Conservation (phyloP, 2,329 filamentous ascomycete genomes). For the Claviceps citrina region DNA sequence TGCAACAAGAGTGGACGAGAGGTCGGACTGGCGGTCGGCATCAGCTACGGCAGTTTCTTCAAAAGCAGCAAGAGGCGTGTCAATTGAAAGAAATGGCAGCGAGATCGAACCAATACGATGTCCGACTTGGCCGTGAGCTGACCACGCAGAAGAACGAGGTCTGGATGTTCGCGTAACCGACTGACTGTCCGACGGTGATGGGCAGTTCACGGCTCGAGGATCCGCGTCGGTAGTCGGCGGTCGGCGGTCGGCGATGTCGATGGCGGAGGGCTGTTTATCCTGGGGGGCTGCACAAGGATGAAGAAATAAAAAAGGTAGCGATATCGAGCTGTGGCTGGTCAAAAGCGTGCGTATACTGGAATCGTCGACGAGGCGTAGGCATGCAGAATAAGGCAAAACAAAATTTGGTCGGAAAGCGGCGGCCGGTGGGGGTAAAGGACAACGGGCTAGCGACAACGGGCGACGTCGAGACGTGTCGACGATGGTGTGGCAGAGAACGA, state of each 20-base stretch:
- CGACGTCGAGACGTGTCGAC: background rate
- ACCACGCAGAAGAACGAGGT: slow-evolving; percentile 9
- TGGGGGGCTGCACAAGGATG: background rate
- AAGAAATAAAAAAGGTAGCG: background rate
- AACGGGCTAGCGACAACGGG: background rate
- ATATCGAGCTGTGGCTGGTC: background rate
- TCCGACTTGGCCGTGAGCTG: slow-evolving; percentile 6
- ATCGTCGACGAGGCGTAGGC: background rate
- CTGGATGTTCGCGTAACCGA: slow-evolving; percentile 13
- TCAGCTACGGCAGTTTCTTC: slow-evolving; percentile 15
- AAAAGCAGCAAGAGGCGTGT: slow-evolving; percentile 8
- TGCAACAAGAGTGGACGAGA: slow-evolving; percentile 18
- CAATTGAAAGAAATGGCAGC: slow-evolving; percentile 16
- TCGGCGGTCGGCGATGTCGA: too few relatives aligned
- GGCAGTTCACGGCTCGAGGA: slow-evolving; percentile 5
- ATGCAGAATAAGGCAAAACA: slow-evolving; percentile 1
- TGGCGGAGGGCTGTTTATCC: too few relatives aligned
- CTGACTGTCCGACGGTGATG: slow-evolving; percentile 12
- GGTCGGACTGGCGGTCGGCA: slow-evolving; percentile 21
- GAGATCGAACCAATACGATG: slow-evolving; percentile 6
- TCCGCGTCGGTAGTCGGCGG: slow-evolving; percentile 3
- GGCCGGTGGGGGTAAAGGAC: background rate
- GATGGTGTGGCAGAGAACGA: slow-evolving; percentile 2
- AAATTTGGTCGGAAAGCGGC: background rate
- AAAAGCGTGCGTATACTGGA: background rate